Base-by-base conservation (phyloP, 345 rosid genomes). In the Eucalyptus brandiana region DNA sequence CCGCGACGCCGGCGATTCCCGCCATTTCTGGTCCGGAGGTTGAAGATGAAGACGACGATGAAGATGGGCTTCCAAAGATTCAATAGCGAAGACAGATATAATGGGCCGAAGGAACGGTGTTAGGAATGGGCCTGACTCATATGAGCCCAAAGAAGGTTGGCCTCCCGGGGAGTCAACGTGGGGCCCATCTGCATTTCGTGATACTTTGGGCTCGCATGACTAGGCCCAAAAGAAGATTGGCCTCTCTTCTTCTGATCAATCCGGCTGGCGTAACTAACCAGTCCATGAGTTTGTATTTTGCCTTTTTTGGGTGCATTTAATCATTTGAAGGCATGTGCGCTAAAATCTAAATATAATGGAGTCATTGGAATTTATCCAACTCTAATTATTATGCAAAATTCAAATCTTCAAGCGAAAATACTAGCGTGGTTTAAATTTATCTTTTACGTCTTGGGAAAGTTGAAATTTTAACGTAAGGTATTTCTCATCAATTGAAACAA, bases 1-100 rank as follows among this genome's bases (percentile, higher is more conserved):
- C n/a, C 44, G 62, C 47, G 18, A n/a, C 7, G 51, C 21, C 13
- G 48, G 50, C 60, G 76, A 54, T 30, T 81, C 89, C 89, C 89
- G 89, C 89, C 89, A 81, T 88, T 88, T 88, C 58, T 88, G 28
- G 72, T 56, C 76, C 32, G 49, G 30, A 42, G 26, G 88, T 69
- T 69, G 44, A 69, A 34, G 49, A 47, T 9, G 50, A 67, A 23
- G 4, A 34, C 21, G 54, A n/a, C 48, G 1, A 5, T 14, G 51
- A 49, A 6, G 28, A 18, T 30, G 40, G 18, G 32, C 80, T 51
- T 15, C 26, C 45, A 5, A 44, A n/a, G 24, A 60, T 58, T 58
- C 80, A 60, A 58, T 24, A 5, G 5, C 67, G 53, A 28, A 49
- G 45, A 44, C 26, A 7, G 45, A 28, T 34, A 14, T 37, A 16